Evolutionary conservation across 1,139 yeast species (phyloP), one percentile per base, ranked within the genome.

Genomic region (Geotrichum bryndzae): DNA sequence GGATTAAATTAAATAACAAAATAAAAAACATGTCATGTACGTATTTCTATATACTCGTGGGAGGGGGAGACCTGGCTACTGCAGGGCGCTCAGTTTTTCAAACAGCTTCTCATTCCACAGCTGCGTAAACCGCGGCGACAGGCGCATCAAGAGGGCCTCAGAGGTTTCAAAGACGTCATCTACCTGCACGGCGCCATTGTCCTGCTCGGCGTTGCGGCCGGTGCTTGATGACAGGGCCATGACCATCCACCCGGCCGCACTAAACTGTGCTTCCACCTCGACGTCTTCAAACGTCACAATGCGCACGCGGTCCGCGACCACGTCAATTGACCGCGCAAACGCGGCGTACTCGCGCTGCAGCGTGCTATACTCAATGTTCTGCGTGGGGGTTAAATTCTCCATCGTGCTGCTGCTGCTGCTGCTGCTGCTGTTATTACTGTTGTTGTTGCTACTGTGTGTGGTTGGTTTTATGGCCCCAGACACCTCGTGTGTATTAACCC

Each of bases 111-210:
- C 54, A 55, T 77, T 75, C 73, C 82, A 82, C 15, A 60, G 58
- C 3, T 59, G 25, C 4, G 68, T 64, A 65, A 82, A 82, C 18
- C 60, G 58, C 0, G 72, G 70, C 2, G 84, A 80, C 11, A 69
- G 61, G 0, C 62, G 61, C 79, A 79, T 79, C 73, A 82, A 73
- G 54, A 81, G 68, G 18, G 79, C 75, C 66, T 82, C 85, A 59
- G 80, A 75, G 0, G 84, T 79, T 63, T 82, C 84, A 51, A 35
- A 59, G 2, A 52, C 50, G 15, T 51, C 52, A 3, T 51, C 58
- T 1, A 27, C 54, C 25, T 29, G 7, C n/a, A 29, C 23, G 3
- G 7, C 31, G 23, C 7, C 41, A 11, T 18, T 15, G 5, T 7
- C 22, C 22, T 15, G 10, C 48, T 41, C 48, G 10, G 22, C n/a